These are phyloP conservation scores for Marasmius sp. DNA, from an alignment of 1,284 basidiomycete genomes.

Conservation along the genomic window DNA sequence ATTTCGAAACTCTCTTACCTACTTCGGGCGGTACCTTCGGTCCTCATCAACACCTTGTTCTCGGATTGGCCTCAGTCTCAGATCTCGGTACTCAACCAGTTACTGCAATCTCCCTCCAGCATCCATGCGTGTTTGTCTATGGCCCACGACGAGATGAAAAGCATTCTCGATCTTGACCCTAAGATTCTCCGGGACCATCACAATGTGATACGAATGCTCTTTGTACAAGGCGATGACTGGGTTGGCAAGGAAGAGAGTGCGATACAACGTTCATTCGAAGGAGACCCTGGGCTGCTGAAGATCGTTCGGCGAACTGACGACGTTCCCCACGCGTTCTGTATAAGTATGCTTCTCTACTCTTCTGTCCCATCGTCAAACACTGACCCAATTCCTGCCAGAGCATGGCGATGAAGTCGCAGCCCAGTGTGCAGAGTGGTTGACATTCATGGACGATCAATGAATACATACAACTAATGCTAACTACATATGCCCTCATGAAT, in stretches of 20 bases:
- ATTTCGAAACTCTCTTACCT: slow-evolving; percentile 35
- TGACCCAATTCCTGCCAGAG: slow-evolving; percentile 31
- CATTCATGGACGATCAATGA: too few relatives aligned
- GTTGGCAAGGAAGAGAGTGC: slow-evolving; percentile 49
- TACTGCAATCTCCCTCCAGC: slow-evolving; percentile 46
- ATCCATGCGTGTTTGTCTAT: slow-evolving; percentile 52
- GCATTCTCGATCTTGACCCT: slow-evolving; percentile 48
- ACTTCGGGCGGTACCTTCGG: slow-evolving; percentile 17
- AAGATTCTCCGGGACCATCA: slow-evolving; percentile 37
- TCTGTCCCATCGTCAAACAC: neutral
- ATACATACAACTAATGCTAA: too few relatives aligned
- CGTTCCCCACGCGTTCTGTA: slow-evolving; percentile 66
- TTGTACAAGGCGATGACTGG: slow-evolving; percentile 58
- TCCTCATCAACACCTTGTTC: slow-evolving; percentile 33
- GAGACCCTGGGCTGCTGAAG: slow-evolving; percentile 29
- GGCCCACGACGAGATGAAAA: slow-evolving; percentile 63
- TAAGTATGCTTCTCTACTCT: slow-evolving; percentile 41
- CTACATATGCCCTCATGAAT: too few relatives aligned
- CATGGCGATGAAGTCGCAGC: slow-evolving; percentile 48
- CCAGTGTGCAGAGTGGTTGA: slow-evolving; percentile 51
- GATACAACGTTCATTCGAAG: slow-evolving; percentile 37
- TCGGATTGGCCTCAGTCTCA: slow-evolving; percentile 48
- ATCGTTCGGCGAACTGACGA: slow-evolving; percentile 42
- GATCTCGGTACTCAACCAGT: slow-evolving; percentile 42
- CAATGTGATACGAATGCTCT: slow-evolving; percentile 49